Evolutionary conservation across 768 basidiomycete species (phyloP).

Genomic region (Lyophyllum semitale): DNA sequence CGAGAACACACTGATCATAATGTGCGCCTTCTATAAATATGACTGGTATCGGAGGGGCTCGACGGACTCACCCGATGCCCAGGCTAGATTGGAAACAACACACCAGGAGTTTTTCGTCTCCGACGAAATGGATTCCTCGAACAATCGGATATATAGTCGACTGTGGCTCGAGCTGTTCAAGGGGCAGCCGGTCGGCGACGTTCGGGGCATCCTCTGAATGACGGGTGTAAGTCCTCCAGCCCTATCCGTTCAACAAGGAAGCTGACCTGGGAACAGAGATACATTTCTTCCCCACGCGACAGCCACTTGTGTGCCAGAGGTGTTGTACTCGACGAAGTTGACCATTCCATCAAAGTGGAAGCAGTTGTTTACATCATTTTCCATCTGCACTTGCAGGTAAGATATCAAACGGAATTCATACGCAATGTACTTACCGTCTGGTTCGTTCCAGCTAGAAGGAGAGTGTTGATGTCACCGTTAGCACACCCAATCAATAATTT

Average conservation of each 20-base stretch:
- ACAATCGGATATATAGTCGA: neutral
- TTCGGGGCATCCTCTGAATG: neutral
- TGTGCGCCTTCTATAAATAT: neutral
- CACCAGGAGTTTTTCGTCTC: neutral
- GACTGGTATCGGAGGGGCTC: neutral
- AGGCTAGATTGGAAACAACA: neutral
- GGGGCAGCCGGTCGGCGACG: neutral
- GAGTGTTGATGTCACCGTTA: neutral
- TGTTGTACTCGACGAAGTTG: neutral
- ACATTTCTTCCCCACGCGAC: neutral
- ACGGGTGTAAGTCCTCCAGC: neutral
- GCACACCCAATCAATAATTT: neutral
- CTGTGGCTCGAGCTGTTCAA: neutral
- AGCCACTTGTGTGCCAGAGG: neutral
- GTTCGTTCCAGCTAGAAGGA: neutral
- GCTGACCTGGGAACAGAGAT: neutral
- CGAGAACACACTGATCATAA: neutral
- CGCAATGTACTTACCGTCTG: neutral
- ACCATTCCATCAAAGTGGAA: neutral
- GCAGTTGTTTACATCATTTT: neutral
- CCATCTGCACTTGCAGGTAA: neutral
- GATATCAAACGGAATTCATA: neutral
- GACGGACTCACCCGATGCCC: neutral
- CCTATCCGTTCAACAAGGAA: neutral
- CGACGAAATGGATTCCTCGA: neutral